A percentile compares a stretch with the other conserved stretches of the same genome.
phyloP scores from a whole-genome alignment of 192 early-diverging fungal species.

The Mortierella alpina region DNA sequence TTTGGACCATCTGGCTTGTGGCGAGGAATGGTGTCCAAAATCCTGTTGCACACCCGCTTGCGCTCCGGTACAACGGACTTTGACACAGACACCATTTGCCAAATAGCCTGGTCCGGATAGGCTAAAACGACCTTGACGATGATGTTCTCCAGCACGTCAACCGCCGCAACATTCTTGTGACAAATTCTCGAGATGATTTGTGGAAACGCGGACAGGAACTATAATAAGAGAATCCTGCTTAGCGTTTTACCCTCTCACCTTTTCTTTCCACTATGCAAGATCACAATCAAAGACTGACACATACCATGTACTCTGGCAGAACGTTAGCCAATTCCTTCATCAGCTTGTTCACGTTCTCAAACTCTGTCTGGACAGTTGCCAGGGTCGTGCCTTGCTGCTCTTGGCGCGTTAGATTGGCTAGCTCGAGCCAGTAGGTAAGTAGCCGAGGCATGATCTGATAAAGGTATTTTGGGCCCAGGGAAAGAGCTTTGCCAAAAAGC shows the following conservation, averaged over 20 bases:
- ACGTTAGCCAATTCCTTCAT: constrained; percentile 30
- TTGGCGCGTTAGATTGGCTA: constrained; percentile 57
- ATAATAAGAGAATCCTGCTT: background rate
- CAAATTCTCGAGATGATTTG: constrained; percentile 90
- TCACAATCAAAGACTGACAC: background rate
- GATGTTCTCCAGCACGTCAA: constrained; percentile 74
- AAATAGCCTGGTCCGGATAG: constrained; percentile 88
- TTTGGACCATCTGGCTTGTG: constrained; percentile 41
- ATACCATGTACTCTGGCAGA: constrained; percentile 56
- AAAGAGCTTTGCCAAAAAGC: constrained; percentile 60
- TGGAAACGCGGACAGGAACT: constrained; percentile 83
- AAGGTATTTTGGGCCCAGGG: constrained; percentile 79
- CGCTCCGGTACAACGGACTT: constrained; percentile 74
- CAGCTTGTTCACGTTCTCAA: constrained; percentile 21
- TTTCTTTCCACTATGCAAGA: too few species aligned
- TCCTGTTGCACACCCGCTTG: constrained; percentile 66
- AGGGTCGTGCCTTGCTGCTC: background rate
- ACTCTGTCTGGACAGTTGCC: background rate
- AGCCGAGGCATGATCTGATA: constrained; percentile 88
- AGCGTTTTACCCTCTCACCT: background rate
- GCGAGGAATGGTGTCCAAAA: constrained; percentile 74
- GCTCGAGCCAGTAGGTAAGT: constrained; percentile 87
- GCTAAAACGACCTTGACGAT: constrained; percentile 72
- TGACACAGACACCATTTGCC: constrained; percentile 86
- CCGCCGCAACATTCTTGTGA: constrained; percentile 76